Evolutionary conservation across 257 asterid species (phyloP).

Genomic region (Ophiorrhiza pumila): DNA sequence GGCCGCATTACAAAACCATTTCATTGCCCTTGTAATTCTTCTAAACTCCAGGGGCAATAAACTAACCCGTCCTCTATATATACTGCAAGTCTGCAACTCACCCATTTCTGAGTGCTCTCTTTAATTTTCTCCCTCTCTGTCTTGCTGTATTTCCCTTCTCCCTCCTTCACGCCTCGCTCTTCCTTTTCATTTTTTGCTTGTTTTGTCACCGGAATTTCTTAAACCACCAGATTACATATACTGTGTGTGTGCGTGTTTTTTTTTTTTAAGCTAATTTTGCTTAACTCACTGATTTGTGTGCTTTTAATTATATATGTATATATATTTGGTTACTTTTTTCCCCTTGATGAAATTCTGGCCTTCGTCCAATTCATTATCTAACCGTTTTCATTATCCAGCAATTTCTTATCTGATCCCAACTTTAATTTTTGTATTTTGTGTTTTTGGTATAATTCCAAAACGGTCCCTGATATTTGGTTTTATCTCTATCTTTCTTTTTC

Average conservation of each 20-base stretch:
- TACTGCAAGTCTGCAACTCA: not conserved
- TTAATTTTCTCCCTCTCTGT: not conserved
- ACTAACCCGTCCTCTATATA: slow-evolving; percentile 18
- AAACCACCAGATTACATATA: not conserved
- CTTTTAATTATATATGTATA: not conserved
- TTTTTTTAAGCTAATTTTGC: not conserved
- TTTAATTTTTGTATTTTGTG: not conserved
- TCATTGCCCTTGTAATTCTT: slow-evolving; percentile 15
- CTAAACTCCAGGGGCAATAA: slow-evolving; percentile 17
- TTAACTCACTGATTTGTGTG: slow-evolving; percentile 16
- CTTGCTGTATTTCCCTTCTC: not conserved
- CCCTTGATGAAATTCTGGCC: not conserved
- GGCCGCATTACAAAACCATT: not conserved
- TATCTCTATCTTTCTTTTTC: not conserved
- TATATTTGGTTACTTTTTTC: not conserved
- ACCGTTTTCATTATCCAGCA: slow-evolving; percentile 9
- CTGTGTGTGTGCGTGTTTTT: not conserved
- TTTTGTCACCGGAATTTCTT: not conserved
- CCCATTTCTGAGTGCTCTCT: not conserved
- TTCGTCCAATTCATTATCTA: not conserved
- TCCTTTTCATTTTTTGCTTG: not conserved
- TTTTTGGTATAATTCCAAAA: slow-evolving; percentile 6
- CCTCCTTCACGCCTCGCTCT: not conserved
- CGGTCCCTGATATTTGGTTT: slow-evolving; percentile 9
- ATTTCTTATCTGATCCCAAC: slow-evolving; percentile 17